Evolutionary conservation across 768 basidiomycete species (phyloP), one percentile per base, ranked within the genome.

Genomic region (Leccinum broughii): DNA sequence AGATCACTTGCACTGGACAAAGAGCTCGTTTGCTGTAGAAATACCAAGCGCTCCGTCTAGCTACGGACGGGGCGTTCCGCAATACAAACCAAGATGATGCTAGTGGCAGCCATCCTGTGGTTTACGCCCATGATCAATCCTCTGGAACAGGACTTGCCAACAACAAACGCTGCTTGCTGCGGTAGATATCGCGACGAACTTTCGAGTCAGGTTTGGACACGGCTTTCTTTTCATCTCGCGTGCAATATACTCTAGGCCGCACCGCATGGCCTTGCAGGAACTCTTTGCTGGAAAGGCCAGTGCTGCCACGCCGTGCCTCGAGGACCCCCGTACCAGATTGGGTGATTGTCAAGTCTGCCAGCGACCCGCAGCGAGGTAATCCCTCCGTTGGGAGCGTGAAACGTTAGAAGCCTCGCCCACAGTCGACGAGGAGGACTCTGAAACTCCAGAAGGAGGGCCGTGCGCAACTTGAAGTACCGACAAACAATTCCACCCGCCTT

Each of bases 61-160:
- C 26, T 26, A 50, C 10, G 22, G 49, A 28, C 22, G 20, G 49
- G 15, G 22, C 22, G 46, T 24, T 48, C 46, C 26, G n/a, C 4
- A 57, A n/a, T 59, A 51, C 62, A 37, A 58, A 44, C 56, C 56
- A 57, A 46, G 3, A 46, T 10, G 6, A n/a, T 26, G 51, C 13
- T 30, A 50, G 13, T 44, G 22, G 44, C 2, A 5, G 56, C 66
- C 68, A 69, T 69, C 61, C 68, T 69, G 68, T 71, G 32, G 44
- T 49, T 51, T 17, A 39, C 55, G n/a, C 55, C 55, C 2, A 26
- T 15, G 26, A 66, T 59, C 56, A 20, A 24, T 3, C 24, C 17
- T 28, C 10, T 22, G 49, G 30, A 30, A 55, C 15, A 51, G 4
- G 20, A 11, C 51, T 11, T 4, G 30, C 46, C 41, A 54, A 65